Conservation (phyloP, 768 basidiomycete genomes). For the Cystofilobasidium bisporidii region DNA sequence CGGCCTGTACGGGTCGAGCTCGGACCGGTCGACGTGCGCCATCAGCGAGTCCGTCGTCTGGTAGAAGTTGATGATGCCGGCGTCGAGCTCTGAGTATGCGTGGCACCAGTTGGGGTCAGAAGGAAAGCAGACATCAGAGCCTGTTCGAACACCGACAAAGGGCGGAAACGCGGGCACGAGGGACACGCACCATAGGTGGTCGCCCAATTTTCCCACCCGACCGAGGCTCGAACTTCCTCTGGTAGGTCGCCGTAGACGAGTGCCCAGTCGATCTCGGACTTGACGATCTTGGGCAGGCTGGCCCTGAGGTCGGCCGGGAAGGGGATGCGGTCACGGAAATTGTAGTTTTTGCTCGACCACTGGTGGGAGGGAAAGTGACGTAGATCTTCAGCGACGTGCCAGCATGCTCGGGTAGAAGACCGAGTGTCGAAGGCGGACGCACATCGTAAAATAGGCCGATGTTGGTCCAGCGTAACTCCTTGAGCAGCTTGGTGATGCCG, state of each 20-base stretch:
- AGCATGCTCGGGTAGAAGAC: neutral
- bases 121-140: too few relatives aligned
- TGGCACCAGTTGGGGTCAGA: too few relatives aligned
- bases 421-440: too few relatives aligned
- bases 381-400: too few relatives aligned
- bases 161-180: neutral
- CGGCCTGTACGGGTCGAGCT: conserved; percentile 82
- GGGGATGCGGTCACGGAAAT: conserved; percentile 61
- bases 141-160: neutral
- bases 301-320: conserved; percentile 52
- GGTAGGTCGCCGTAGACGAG: conserved; percentile 45
- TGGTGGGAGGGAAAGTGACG: conserved; percentile 39
- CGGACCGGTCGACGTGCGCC: conserved; percentile 95
- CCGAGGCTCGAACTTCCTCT: conserved; percentile 5
- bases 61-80: conserved; percentile 94
- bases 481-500: conserved; percentile 51
- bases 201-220: conserved; percentile 64
- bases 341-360: conserved; percentile 93
- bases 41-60: conserved; percentile 85
- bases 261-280: conserved; percentile 59
- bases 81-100: conserved; percentile 92
- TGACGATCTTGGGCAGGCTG: conserved; percentile 53
- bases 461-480: conserved; percentile 86
- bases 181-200: conserved; percentile 59
- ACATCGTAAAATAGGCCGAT: conserved; percentile 83